These are phyloP conservation scores for Tetracladium maxilliforme DNA, from an alignment of 2,329 filamentous ascomycete species.

Conservation along the genomic window DNA sequence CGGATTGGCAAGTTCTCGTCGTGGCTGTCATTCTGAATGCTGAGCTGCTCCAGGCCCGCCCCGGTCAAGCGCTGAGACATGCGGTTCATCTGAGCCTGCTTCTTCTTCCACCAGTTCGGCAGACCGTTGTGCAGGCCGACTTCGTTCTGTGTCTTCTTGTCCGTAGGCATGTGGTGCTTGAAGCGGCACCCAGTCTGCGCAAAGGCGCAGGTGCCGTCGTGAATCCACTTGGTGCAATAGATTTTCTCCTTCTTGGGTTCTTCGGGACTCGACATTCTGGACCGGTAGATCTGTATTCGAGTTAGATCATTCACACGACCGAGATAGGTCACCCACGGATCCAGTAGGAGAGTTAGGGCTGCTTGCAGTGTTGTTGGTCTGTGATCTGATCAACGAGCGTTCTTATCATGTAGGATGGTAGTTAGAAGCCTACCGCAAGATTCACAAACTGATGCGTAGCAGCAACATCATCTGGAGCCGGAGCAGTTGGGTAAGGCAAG, in stretches of 20 bases:
- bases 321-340: not conserved
- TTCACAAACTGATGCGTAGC: too few relatives aligned
- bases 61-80: not conserved
- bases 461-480: too few relatives aligned
- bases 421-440: too few relatives aligned
- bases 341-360: too few relatives aligned
- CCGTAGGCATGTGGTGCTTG: conserved; percentile 78
- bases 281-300: not conserved
- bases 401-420: too few relatives aligned
- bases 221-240: conserved; percentile 85
- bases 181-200: conserved; percentile 75
- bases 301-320: too few relatives aligned
- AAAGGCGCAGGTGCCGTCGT: conserved; percentile 73
- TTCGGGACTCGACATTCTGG: not conserved
- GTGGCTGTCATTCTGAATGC: too few relatives aligned
- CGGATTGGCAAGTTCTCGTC: too few relatives aligned
- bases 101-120: conserved; percentile 45
- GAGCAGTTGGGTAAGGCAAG: too few relatives aligned
- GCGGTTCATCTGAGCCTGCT: too few relatives aligned
- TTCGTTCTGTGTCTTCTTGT: conserved; percentile 46
- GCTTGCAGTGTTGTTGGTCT: too few relatives aligned
- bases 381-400: too few relatives aligned
- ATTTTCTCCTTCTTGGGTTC: conserved; percentile 40
- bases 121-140: conserved; percentile 57
- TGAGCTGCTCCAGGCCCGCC: not conserved